Evolutionary conservation across 768 basidiomycete genomes (phyloP), one percentile per base, ranked within the genome.

Genomic region (Plicaturopsis crispa): DNA sequence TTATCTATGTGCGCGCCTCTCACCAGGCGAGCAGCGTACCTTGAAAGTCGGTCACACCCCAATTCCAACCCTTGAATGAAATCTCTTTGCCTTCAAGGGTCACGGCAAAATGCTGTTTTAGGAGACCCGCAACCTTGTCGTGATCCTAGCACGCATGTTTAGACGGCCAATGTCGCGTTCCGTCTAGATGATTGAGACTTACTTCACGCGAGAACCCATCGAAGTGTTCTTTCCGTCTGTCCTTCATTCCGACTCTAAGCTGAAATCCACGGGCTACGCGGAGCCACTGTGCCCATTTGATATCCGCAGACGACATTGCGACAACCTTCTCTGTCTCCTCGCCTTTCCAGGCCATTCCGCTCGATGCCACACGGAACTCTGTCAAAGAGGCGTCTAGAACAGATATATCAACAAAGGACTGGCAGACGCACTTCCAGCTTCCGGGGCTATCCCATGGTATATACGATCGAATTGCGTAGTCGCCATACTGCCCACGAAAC

Each of bases 41-140:
- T 73, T 89, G 85, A 46, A 98, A 88, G 53, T 94, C 90, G 2
- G 89, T 87, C 21, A 83, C 75, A 4, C 96, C 96, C 96, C 96
- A 98, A 57, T 99, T 98, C 91, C 91, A 98, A 1, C 96, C 96
- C 55, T 88, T 92, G 56, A 93, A 77, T 10, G 87, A 81, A 13
- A 80, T 70, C 47, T 99, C 96, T 57, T 80, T 81, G 4, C 72
- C 74, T 56, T 98, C 96, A 17, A 98, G 67, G 3, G 84, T 77
- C 41, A 94, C 67, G 31, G 73, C 76, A 63, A 91, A 98, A 60
- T 91, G 78, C 44, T 85, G 86, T 61, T 94, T 93, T 47, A 96
- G 61, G 31, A 93, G 56, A 36, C 72, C 64, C 4, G 80, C 67
- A n/a, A 98, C 55, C 45, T 81, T 84, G 42, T 98, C 96, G 41